Percentiles rank a stretch among this genome's conserved stretches.
phyloP scores from a whole-genome alignment of 257 asterid species.

The Fraxinus cuspidata region DNA sequence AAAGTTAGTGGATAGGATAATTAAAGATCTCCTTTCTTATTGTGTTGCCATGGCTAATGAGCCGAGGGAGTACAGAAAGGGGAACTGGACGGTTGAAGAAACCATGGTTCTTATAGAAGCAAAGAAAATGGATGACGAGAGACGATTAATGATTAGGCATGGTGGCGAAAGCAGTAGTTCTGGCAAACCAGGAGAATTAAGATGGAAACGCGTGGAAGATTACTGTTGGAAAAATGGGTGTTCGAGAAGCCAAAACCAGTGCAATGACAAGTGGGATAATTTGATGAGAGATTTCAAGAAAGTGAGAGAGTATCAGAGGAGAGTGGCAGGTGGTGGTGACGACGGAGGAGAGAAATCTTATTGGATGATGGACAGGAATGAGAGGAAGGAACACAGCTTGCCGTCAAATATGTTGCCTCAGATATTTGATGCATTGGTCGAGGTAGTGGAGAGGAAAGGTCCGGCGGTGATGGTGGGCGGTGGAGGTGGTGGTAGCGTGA shows the following conservation, averaged over 20 bases:
- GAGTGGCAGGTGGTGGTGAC: constrained; percentile 21
- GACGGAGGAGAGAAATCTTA: constrained; percentile 41
- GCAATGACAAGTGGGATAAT: constrained; percentile 96
- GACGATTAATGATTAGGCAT: constrained; percentile 54
- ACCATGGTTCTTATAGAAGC: constrained; percentile 87
- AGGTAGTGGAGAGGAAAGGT: constrained; percentile 63
- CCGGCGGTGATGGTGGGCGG: background rate
- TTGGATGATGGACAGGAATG: constrained; percentile 73
- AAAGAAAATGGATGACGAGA: constrained; percentile 81
- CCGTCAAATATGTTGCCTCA: constrained; percentile 85
- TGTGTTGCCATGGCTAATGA: constrained; percentile 43
- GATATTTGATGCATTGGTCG: constrained; percentile 69
- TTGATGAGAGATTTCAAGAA: constrained; percentile 94
- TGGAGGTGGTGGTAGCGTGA: constrained; percentile 3
- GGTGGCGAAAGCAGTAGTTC: constrained; percentile 9
- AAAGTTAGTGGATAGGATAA: background rate
- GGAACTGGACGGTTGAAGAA: constrained; percentile 90
- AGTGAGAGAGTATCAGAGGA: constrained; percentile 67
- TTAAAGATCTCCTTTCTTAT: constrained; percentile 21
- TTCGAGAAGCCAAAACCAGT: constrained; percentile 87
- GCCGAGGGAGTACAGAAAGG: constrained; percentile 79
- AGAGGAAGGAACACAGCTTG: constrained; percentile 72
- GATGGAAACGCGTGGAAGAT: constrained; percentile 99
- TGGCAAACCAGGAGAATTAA: constrained; percentile 74
- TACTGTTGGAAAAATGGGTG: constrained; percentile 84